Conservation (phyloP, 495 filamentous ascomycete genomes). For the Monascus purpureus region DNA sequence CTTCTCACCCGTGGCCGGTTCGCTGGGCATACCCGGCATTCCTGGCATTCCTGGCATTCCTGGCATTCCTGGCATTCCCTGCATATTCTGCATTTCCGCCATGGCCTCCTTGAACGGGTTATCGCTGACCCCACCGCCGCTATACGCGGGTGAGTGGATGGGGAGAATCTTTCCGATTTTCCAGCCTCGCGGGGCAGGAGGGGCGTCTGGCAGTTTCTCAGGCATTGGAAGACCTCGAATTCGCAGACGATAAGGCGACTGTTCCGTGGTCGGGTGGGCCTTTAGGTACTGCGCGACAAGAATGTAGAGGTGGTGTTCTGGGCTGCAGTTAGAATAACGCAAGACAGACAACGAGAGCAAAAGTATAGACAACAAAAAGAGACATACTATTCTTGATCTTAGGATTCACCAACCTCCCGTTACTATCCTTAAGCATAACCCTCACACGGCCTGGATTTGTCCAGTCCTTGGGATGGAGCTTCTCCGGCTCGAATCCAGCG, state of each 20-base stretch:
- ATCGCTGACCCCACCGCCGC: conserved; percentile 87
- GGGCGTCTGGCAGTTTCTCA: conserved; percentile 49
- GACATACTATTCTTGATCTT: conserved; percentile 64
- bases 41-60: conserved; percentile 29
- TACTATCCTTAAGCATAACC: conserved; percentile 51
- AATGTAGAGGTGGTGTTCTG: conserved; percentile 74
- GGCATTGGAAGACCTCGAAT: conserved; percentile 54
- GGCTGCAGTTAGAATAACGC: background rate
- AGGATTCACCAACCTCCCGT: conserved; percentile 29
- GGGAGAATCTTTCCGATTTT: conserved; percentile 77
- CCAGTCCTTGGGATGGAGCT: conserved; percentile 94
- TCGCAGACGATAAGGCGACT: conserved; percentile 49
- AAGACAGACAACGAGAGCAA: background rate
- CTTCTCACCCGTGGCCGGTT: conserved; percentile 17
- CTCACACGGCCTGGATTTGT: conserved; percentile 86
- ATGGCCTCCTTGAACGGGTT: conserved; percentile 97
- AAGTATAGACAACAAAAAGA: conserved; percentile 4
- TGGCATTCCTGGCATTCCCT: conserved; percentile 39
- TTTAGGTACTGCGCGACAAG: conserved; percentile 61
- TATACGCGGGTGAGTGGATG: conserved; percentile 75
- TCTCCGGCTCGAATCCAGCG: conserved; percentile 77
- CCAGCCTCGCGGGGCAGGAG: conserved; percentile 79
- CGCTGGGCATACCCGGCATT: conserved; percentile 20
- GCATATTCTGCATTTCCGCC: conserved; percentile 66
- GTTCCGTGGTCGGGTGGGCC: conserved; percentile 59